phyloP scores from a whole-genome alignment of 345 rosid species.

The Nephelium lappaceum region DNA sequence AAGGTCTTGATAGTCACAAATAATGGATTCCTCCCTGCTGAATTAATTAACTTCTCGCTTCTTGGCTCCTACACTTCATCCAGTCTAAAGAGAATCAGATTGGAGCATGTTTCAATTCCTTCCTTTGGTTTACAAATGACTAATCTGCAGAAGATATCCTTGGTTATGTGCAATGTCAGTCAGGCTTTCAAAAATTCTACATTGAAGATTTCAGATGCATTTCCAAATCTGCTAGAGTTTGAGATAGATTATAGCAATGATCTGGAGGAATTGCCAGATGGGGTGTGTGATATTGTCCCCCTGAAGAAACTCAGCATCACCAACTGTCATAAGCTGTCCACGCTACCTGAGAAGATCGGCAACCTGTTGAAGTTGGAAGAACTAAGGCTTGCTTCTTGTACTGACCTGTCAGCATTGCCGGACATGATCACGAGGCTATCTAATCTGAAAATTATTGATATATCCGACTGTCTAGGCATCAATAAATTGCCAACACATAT shows the following conservation, averaged over 20 bases:
- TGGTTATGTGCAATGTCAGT: slow-evolving; percentile 47
- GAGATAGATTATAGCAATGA: slow-evolving; percentile 53
- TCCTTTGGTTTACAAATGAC: slow-evolving; percentile 12
- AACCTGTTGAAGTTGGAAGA: slow-evolving; percentile 40
- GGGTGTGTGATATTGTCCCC: slow-evolving; percentile 32
- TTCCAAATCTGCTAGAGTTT: slow-evolving; percentile 52
- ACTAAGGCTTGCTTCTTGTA: slow-evolving; percentile 54
- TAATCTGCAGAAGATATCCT: slow-evolving; percentile 46
- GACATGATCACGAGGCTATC: slow-evolving; percentile 39
- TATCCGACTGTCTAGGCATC: slow-evolving; percentile 47
- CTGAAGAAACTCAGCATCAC: slow-evolving; percentile 58
- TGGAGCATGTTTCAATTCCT: slow-evolving; percentile 45
- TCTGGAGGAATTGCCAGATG: slow-evolving; percentile 37
- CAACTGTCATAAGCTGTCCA: slow-evolving; percentile 50
- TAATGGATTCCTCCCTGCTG: slow-evolving; percentile 33
- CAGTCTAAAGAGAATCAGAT: slow-evolving; percentile 55
- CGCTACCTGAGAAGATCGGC: slow-evolving; percentile 46
- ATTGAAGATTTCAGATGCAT: slow-evolving; percentile 14
- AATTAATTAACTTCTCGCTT: slow-evolving; percentile 37
- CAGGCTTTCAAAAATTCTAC: slow-evolving; percentile 26
- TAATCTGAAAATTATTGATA: slow-evolving; percentile 41
- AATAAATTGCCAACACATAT: slow-evolving; percentile 43
- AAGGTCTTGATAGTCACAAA: slow-evolving; percentile 53
- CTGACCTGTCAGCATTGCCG: slow-evolving; percentile 42
- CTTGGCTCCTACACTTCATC: slow-evolving; percentile 26